Evolutionary conservation across 2,329 filamentous ascomycete species (phyloP), one percentile per base, ranked within the genome.

Genomic region (Paraphaeosphaeria minitans): DNA sequence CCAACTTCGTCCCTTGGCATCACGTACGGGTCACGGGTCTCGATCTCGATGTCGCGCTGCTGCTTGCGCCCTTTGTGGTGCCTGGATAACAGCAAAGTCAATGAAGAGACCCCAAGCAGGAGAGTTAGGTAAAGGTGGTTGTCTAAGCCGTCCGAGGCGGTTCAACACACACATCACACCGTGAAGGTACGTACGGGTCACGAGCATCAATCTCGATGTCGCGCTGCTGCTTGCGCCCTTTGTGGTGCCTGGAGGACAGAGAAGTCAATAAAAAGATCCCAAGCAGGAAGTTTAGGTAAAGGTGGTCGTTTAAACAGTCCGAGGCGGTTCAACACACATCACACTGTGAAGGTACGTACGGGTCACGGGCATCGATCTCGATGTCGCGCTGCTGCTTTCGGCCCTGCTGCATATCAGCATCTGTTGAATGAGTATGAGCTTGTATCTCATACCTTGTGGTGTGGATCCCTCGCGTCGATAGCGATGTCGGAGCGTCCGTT

Each of bases 401-500:
- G 12, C 54, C 54, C 43, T 41, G 19, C 16, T 24, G 3, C 8
- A 4, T 5, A 29, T 41, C 4, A 42, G 24, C 14, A 41, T 27
- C 13, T 22, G 14, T 9, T 37, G 22, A 4, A 53, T 22, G 14
- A 42, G 50, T 2, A n/a, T 27, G 9, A 29, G 19, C 22, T 14
- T 37, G 37, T 22, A 13, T n/a, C 10, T 31, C 33, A 49, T 29
- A 29, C 42, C 46, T 57, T 53, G 48, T 53, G 55, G 42, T 57
- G 55, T n/a, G 55, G 55, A 9, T 53, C 49, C 37, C 55, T 43
- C 8, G 55, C 39, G 19, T 57, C 55, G 31, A 57, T 21, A 7
- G 50, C 49, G 31, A 48, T 31, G 14, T 56, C 35, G 35, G 19
- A 21, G 47, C 14, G 1, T 39, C 12, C 41, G 65, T 68, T 65